phyloP scores from a whole-genome alignment of 345 rosid species.

The Jatropha curcas region DNA sequence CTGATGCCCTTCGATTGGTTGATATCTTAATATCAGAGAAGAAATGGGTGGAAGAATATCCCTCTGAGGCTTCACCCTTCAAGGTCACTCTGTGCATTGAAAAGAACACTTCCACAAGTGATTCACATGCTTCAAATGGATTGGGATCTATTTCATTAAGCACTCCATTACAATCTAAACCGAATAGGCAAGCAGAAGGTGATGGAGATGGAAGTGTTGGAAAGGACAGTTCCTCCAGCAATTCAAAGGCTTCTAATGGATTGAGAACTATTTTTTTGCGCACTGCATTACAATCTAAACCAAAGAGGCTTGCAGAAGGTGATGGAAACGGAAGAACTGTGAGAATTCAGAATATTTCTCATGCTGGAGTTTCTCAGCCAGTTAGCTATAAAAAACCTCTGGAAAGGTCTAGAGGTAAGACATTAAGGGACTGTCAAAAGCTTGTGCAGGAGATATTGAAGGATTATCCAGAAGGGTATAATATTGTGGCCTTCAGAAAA shows the following conservation, averaged over 20 bases:
- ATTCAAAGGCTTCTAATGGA: slow-evolving; percentile 37
- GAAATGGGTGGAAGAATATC: slow-evolving; percentile 67
- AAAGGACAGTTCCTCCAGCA: slow-evolving; percentile 22
- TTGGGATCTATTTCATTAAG: slow-evolving; percentile 49
- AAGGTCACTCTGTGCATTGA: slow-evolving; percentile 31
- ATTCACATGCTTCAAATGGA: slow-evolving; percentile 37
- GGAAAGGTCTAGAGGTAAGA: slow-evolving; percentile 44
- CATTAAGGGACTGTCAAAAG: slow-evolving; percentile 53
- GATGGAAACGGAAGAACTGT: slow-evolving; percentile 32
- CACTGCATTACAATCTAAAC: slow-evolving; percentile 25
- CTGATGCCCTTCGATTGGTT: slow-evolving; percentile 54
- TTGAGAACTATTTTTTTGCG: slow-evolving; percentile 49
- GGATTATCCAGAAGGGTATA: slow-evolving; percentile 59
- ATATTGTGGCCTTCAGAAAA: slow-evolving; percentile 43
- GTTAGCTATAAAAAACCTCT: slow-evolving; percentile 23
- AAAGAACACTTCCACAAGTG: slow-evolving; percentile 23
- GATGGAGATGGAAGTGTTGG: slow-evolving; percentile 32
- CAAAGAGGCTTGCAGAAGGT: slow-evolving; percentile 16
- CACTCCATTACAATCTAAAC: slow-evolving; percentile 25
- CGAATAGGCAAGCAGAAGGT: slow-evolving; percentile 16
- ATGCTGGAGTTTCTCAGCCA: slow-evolving; percentile 38
- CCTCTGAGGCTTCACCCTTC: slow-evolving; percentile 52
- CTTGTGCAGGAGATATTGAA: slow-evolving; percentile 51
- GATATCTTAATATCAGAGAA: slow-evolving; percentile 61
- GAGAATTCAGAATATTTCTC: slow-evolving; percentile 36